A percentile compares a stretch with the other conserved stretches of the same genome.
phyloP scores from a whole-genome alignment of 495 filamentous ascomycete species.

The Aspergillus panamensis region DNA sequence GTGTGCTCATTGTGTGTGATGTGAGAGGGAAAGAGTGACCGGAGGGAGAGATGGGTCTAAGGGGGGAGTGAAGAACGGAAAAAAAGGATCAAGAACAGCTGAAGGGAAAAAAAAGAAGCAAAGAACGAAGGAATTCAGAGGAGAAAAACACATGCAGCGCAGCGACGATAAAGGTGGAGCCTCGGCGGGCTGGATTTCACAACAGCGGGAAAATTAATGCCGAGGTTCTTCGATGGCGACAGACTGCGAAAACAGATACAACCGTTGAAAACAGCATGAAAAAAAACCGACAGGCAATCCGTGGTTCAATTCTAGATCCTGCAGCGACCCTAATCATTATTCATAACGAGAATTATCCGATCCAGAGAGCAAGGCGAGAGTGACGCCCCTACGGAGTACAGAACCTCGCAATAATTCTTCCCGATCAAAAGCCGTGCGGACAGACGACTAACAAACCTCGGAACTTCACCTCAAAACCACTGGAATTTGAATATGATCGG shows the following conservation, averaged over 20 bases:
- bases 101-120: not conserved
- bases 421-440: constrained; percentile 8
- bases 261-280: not conserved
- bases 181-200: constrained; percentile 23
- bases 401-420: no score
- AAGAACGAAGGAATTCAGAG: not conserved
- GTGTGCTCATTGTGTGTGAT: constrained; percentile 38
- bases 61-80: constrained; percentile 8
- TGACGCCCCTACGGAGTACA: not conserved
- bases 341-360: not conserved
- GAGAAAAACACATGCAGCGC: constrained; percentile 12
- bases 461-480: constrained; percentile 11
- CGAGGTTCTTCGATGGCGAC: constrained; percentile 26
- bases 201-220: constrained; percentile 26
- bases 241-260: not conserved
- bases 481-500: not conserved
- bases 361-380: not conserved
- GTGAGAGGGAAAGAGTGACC: constrained; percentile 17
- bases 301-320: not conserved
- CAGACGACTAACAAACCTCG: constrained; percentile 13
- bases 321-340: not conserved
- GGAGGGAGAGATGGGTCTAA: constrained; percentile 1
- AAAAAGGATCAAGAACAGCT: not conserved
- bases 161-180: constrained; percentile 28
- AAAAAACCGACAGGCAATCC: not conserved